Percentiles rank a stretch among this genome's conserved stretches.
Evolutionary conservation across 2,329 filamentous ascomycete species (phyloP).

Genomic region (Cryphonectria radicalis): DNA sequence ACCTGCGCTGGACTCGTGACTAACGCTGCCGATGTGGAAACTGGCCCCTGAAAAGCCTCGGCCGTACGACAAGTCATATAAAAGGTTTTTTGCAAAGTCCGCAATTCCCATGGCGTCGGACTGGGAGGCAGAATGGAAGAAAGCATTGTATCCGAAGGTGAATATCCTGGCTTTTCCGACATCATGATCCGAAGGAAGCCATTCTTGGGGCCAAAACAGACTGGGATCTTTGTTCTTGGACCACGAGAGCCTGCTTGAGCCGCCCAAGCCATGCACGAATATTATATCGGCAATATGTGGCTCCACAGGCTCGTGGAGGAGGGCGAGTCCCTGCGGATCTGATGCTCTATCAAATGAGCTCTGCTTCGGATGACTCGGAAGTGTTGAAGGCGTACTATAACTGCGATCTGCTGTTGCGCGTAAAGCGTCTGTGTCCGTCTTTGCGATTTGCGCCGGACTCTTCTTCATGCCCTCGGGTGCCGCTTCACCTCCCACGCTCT

Average conservation of each 20-base stretch:
- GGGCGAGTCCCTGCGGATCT: not conserved
- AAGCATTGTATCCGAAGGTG: constrained; percentile 1
- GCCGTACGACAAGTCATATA: not conserved
- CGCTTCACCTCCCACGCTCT: not conserved
- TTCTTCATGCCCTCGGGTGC: not conserved
- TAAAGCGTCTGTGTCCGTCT: not conserved
- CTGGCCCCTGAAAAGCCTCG: not conserved
- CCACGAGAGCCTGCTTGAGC: not conserved
- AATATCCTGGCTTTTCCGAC: not conserved
- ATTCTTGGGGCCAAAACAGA: not conserved
- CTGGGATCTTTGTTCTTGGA: not conserved
- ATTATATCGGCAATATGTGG: constrained; percentile 9
- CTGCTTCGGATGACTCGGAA: not conserved
- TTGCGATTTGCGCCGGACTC: not conserved
- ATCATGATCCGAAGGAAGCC: not conserved
- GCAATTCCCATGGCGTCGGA: not conserved
- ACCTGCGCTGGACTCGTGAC: not conserved
- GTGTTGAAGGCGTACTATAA: not conserved
- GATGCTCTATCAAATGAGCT: not conserved
- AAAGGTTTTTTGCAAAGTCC: not conserved
- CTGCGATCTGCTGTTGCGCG: not conserved
- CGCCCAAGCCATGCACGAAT: constrained; percentile 7
- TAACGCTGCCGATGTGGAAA: not conserved
- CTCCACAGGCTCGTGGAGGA: not conserved
- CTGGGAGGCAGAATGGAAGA: not conserved